phyloP scores from a whole-genome alignment of 1,284 basidiomycete genomes.

The Malassezia furfur region DNA sequence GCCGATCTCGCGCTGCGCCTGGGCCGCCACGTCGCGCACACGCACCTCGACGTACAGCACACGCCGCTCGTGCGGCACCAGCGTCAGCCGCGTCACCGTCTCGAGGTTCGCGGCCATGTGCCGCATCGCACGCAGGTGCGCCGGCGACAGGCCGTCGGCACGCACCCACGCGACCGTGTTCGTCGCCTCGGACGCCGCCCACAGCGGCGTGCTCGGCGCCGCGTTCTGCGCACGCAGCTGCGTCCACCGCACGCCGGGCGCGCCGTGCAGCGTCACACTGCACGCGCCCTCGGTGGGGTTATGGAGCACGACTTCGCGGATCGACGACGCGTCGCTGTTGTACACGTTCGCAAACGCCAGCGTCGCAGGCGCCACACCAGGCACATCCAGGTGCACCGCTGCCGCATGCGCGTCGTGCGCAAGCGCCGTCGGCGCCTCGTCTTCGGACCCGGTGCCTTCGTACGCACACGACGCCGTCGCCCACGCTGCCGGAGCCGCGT shows the following conservation, averaged over 20 bases:
- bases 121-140: constrained; percentile 35
- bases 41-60: constrained; percentile 33
- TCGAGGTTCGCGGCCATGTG: constrained; percentile 40
- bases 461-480: no score
- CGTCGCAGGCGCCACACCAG: background rate
- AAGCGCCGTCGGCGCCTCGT: background rate
- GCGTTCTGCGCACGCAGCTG: constrained; percentile 6
- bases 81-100: constrained; percentile 26
- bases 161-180: constrained; percentile 38
- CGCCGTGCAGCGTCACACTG: background rate
- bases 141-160: constrained; percentile 32
- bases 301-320: constrained; percentile 15
- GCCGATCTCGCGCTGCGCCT: background rate
- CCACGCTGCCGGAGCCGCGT: no score
- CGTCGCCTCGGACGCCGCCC: constrained; percentile 26
- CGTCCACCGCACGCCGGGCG: constrained; percentile 3
- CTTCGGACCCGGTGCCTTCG: no score
- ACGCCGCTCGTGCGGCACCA: constrained; percentile 26
- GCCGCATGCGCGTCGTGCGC: background rate
- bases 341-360: constrained; percentile 19
- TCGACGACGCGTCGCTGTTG: constrained; percentile 21
- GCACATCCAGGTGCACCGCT: background rate
- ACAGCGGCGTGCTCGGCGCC: background rate
- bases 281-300: constrained; percentile 8
- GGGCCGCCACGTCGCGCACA: constrained; percentile 11